Evolutionary conservation across 2,329 filamentous ascomycete species (phyloP).

Genomic region (Penicillium sp.): DNA sequence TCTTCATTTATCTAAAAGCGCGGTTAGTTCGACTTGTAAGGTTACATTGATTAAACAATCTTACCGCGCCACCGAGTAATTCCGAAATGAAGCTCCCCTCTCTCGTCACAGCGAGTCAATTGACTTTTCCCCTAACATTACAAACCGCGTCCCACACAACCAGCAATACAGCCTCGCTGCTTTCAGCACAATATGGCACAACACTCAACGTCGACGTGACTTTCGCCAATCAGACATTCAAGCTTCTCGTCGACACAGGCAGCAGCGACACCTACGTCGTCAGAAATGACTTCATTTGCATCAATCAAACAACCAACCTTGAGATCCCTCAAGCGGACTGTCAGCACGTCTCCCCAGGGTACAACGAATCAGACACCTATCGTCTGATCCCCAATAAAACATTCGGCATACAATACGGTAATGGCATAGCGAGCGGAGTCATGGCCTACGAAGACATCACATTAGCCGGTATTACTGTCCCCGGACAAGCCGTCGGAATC

Average conservation of each 20-base stretch:
- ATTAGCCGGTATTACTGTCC: slow-evolving; percentile 45
- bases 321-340: slow-evolving; percentile 38
- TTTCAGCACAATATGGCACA: slow-evolving; percentile 16
- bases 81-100: not conserved
- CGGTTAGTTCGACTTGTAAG: not conserved
- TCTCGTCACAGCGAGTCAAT: not conserved
- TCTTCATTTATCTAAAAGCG: not conserved
- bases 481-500: slow-evolving; percentile 47
- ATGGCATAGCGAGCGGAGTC: slow-evolving; percentile 21
- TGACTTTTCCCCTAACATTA: not conserved
- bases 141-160: not conserved
- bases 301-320: slow-evolving; percentile 38
- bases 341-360: slow-evolving; percentile 17
- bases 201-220: slow-evolving; percentile 20
- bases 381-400: slow-evolving; percentile 15
- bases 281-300: slow-evolving; percentile 33
- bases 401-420: slow-evolving; percentile 27
- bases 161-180: slow-evolving; percentile 7
- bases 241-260: slow-evolving; percentile 47
- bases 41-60: not conserved
- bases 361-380: slow-evolving; percentile 17
- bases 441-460: slow-evolving; percentile 26
- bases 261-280: slow-evolving; percentile 50
- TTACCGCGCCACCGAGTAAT: not conserved
- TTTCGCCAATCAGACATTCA: slow-evolving; percentile 35